Evolutionary conservation across 2,329 filamentous ascomycete species (phyloP).

Genomic region (Alternaria dauci): DNA sequence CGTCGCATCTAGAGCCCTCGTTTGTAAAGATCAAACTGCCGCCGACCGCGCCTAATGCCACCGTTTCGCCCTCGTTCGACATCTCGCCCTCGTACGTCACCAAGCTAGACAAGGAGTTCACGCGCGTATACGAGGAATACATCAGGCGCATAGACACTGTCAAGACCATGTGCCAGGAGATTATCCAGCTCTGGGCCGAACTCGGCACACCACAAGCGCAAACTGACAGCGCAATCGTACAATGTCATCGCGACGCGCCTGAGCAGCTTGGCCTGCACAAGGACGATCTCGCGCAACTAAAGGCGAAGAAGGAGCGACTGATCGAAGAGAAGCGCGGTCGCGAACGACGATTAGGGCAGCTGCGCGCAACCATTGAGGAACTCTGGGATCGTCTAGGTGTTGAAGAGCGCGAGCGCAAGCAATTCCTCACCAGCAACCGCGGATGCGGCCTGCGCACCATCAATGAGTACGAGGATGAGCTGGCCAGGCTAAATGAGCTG

Average conservation of each 20-base stretch:
- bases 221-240: constrained; percentile 85
- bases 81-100: constrained; percentile 90
- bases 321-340: constrained; percentile 87
- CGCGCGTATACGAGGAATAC: constrained; percentile 96
- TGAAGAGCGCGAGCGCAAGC: constrained; percentile 81
- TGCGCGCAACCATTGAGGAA: constrained; percentile 78
- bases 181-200: constrained; percentile 95
- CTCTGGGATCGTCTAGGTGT: constrained; percentile 90
- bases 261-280: constrained; percentile 94
- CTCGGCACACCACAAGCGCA: constrained; percentile 93
- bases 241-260: constrained; percentile 87
- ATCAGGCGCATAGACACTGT: constrained; percentile 81
- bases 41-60: constrained; percentile 78
- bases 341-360: constrained; percentile 78
- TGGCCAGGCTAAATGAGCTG: constrained; percentile 84
- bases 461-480: constrained; percentile 94
- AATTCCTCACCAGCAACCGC: constrained; percentile 85
- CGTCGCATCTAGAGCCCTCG: constrained; percentile 88
- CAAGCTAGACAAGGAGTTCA: constrained; percentile 88
- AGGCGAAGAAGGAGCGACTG: constrained; percentile 79
- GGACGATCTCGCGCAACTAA: constrained; percentile 79
- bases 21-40: constrained; percentile 88
- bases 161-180: constrained; percentile 77
- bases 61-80: constrained; percentile 84
- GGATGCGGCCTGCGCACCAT: constrained; percentile 91